A percentile compares a stretch with the other conserved stretches of the same genome.
Conservation (phyloP, 2,329 filamentous ascomycete species). For the Zopfia rhizophila region DNA sequence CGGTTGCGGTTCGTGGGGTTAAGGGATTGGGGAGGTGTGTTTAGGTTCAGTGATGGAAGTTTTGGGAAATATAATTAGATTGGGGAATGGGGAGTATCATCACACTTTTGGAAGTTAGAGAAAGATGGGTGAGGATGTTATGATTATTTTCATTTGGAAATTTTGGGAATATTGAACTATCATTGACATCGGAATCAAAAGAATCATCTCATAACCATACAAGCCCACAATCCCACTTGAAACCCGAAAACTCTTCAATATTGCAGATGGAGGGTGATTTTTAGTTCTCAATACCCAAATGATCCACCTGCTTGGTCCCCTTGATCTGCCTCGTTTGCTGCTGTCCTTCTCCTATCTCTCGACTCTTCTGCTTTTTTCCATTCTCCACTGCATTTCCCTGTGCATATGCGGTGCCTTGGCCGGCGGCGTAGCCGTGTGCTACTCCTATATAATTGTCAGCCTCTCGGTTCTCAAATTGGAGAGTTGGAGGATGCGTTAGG, state of each 20-base stretch:
- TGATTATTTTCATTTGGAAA: too few species aligned
- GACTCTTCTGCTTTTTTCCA: conserved; percentile 24
- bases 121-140: too few species aligned
- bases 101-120: too few species aligned
- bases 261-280: neutral
- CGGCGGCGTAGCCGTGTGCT: conserved; percentile 32
- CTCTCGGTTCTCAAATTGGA: too few species aligned
- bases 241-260: too few species aligned
- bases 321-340: conserved; percentile 15
- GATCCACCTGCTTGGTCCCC: conserved; percentile 38
- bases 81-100: conserved; percentile 1
- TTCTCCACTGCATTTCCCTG: conserved; percentile 30
- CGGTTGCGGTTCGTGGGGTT: conserved; percentile 74
- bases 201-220: too few species aligned
- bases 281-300: conserved; percentile 46
- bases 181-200: too few species aligned
- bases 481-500: neutral
- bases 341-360: conserved; percentile 22
- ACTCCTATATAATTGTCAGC: too few species aligned
- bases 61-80: neutral
- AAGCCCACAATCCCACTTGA: too few species aligned
- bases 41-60: too few species aligned
- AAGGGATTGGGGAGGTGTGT: conserved; percentile 61
- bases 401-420: conserved; percentile 34
- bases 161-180: too few species aligned